Evolutionary conservation across 306 rosid species (phyloP), one percentile per base, ranked within the genome.

Genomic region (Corylus americana): DNA sequence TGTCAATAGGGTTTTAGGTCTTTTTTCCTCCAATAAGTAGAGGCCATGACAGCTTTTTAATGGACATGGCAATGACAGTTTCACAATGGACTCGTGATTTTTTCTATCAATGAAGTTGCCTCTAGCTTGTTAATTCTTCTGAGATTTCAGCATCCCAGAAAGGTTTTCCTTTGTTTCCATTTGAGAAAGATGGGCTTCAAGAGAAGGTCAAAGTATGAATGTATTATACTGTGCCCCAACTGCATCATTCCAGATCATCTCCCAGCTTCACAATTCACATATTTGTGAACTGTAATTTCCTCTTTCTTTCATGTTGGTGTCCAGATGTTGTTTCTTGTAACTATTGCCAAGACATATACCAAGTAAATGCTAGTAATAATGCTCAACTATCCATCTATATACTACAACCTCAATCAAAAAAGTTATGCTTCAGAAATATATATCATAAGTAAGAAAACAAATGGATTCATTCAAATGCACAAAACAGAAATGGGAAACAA

Each of bases 261-360:
- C 49, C 18, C 50, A 2, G 48, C 71, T 66, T 66, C 71, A 66
- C 50, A 73, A 73, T 13, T 35, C 57, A 71, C 58, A 50, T 47
- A 11, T 22, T 71, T 47, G 48, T 49, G 10, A 22, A 27, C 57
- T 9, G 18, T 16, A 47, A 29, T 59, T 18, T 31, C 70, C 47
- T 39, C 69, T 13, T 61, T 27, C 14, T 61, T 22, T 67, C 66
- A 54, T 2, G 55, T 39, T 77, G 68, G 68, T 69, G 67, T 12
- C 20, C 11, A 7, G 50, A 66, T 51, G 25, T 42, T 77, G 64
- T 31, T 55, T 37, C 62, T 57, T 45, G 63, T 42, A 11, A 14
- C 25, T 3, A 27, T 42, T 68, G 18, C 20, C n/a, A 55, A 68
- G 35, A 8, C 14, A 53, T 39, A 68, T 37, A 8, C 12, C 7